Base-by-base conservation (phyloP, 371 early-diverging fungal genomes). In the Mortierella sp. region DNA sequence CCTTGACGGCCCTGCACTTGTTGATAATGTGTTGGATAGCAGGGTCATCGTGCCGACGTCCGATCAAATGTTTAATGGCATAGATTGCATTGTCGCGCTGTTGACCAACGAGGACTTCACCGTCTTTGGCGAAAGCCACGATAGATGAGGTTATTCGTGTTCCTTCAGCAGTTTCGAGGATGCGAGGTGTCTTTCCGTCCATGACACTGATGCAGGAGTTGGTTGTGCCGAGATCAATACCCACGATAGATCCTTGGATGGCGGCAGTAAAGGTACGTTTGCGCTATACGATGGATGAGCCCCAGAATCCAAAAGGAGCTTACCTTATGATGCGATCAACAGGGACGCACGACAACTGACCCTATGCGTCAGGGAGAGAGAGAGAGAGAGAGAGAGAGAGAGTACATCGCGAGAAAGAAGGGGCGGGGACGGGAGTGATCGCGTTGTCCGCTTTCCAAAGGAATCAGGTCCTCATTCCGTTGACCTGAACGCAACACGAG, bases 181-280 rank as follows among this genome's bases (percentile, higher is more conserved):
- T 98, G 60, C 93, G 86, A 31, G 99, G 97, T 61, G 84, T 90
- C 78, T 96, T 96, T 71, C 99, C 97, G 82, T 98, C 97, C 93
- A 98, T 95, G 43, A 98, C 91, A 39, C 98, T 90, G 24, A 98
- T 98, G 80, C 99, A 99, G 14, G 99, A 98, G 89, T 99, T 98
- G 65, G 99, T 99, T 50, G 99, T 99, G 59, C 99, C 99, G 69
- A 99, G 87, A 87, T 99, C 99, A 71, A 99, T 98, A 80, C 99
- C 99, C 67, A 99, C 42, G 53, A 97, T 96, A 59, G 88, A 87
- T 34, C 98, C 98, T 73, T 90, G 89, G 24, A 94, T 89, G 76
- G 93, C 93, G 57, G 86, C 82, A 83, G 76, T 30, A 24, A 61
- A 74, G 13, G 70, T 58, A 18, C 76, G 76, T n/a, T 70, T 50